phyloP scores from a whole-genome alignment of 2,329 filamentous ascomycete species.

The Cytospora piceicola region DNA sequence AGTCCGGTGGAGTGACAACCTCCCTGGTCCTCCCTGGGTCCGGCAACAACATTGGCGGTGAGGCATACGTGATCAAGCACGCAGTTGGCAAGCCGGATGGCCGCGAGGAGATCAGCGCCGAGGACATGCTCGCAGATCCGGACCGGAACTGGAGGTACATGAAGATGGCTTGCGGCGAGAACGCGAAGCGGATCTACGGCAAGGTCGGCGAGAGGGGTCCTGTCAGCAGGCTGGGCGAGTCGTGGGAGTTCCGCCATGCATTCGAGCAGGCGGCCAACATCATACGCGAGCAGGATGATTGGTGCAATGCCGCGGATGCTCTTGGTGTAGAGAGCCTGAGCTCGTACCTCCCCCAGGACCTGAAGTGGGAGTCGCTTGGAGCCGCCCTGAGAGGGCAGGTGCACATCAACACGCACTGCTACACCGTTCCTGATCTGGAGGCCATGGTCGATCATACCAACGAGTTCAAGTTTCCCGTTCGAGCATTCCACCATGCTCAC shows the following conservation, averaged over 20 bases:
- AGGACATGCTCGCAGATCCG: conserved; percentile 68
- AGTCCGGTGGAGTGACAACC: conserved; percentile 73
- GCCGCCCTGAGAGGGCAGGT: conserved; percentile 70
- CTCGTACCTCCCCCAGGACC: conserved; percentile 63
- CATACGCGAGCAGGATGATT: conserved; percentile 67
- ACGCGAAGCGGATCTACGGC: conserved; percentile 66
- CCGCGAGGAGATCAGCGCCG: conserved; percentile 64
- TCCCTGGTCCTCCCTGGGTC: conserved; percentile 69
- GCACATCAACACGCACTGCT: conserved; percentile 72
- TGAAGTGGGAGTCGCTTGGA: conserved; percentile 65
- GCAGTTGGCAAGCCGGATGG: conserved; percentile 64
- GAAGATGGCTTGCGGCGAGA: conserved; percentile 78
- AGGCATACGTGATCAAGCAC: conserved; percentile 71
- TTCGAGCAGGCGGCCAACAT: conserved; percentile 65
- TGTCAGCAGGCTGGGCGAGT: conserved; percentile 67
- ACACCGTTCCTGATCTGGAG: conserved; percentile 70
- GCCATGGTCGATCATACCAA: conserved; percentile 69
- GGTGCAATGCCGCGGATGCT: conserved; percentile 62
- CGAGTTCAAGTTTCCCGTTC: conserved; percentile 69
- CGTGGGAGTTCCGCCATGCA: conserved; percentile 69
- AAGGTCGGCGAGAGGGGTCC: conserved; percentile 57
- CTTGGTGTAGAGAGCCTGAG: conserved; percentile 55
- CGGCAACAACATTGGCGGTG: conserved; percentile 74
- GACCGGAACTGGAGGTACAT: conserved; percentile 70
- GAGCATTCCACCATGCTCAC: conserved; percentile 72